Base-by-base conservation (phyloP, 495 filamentous ascomycete genomes). In the Trichoderma erinaceum region DNA sequence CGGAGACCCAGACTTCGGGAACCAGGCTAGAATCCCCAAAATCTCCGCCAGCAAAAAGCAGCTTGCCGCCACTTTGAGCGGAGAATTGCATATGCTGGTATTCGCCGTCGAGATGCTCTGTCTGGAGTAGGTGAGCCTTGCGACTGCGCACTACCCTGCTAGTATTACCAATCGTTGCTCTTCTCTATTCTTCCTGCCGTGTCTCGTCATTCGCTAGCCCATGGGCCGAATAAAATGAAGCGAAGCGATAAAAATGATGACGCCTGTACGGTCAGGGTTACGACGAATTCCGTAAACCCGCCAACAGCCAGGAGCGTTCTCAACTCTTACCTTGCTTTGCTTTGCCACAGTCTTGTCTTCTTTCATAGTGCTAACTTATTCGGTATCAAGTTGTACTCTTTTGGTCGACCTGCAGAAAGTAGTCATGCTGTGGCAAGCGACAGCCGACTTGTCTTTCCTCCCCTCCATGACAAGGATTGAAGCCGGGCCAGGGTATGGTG, bases 401-500 rank as follows among this genome's bases (percentile, higher is more conserved):
- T 61, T 32, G 27, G 56, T 29, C 56, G 56, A 32, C 56, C 11
- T 61, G 56, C 56, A 61, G 56, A 23, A 61, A 61, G 56, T 25
- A 32, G 56, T 61, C 56, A 61, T 61, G 56, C 23, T 61, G 56
- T 61, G 56, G 29, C 56, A 61, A 38, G 50, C 50, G 50, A 58
- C 50, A 58, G 50, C 50, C 50, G 50, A 10, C 50, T n/a, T 48
- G 21, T 11, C 21, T 6, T 21, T 25, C 50, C 23, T 58, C 21
- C 44, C 15, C 44, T 48, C 44, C 44, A n/a, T 12, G 50, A 27
- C 50, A 16, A 58, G 50, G 56, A 61, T 61, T 27, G 11, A 12
- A 61, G 15, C 56, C 27, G 56, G 50, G 29, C 56, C 27, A 32
- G 56, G 56, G 56, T 21, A 12, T 29, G 25, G 12, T 3, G 25